Evolutionary conservation across 176 grass and related monocot genomes (phyloP), one percentile per base, ranked within the genome.

Genomic region (Sorghum bicolor): DNA sequence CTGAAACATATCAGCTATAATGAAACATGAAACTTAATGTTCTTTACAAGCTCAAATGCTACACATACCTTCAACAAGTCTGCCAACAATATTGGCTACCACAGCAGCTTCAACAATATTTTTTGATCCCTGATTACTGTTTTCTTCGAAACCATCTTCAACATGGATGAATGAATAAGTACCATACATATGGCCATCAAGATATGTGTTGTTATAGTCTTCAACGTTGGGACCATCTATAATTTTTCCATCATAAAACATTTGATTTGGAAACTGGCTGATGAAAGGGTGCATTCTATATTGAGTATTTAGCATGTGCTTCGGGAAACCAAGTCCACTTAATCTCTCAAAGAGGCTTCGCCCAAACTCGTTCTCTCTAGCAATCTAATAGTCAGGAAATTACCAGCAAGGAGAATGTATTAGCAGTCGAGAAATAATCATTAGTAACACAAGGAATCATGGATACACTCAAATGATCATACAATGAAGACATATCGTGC

Each of bases 241-340:
- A 76, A 88, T 73, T 63, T 77, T 32, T 5, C 12, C 25, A 12
- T 26, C 14, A 28, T 94, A 94, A 36, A 94, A 91, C 0, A 40
- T 83, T 16, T 1, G 5, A 71, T 84, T 90, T 37, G 88, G 79
- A 75, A 94, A 91, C 4, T 31, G 19, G 52, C 68, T 87, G 26
- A 94, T 94, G 4, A 0, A 83, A 39, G 92, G 88, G 10, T 91
- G 86, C 88, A 91, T 91, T 45, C 92, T 85, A 61, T 94, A 91
- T 79, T 94, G 89, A 20, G 78, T 25, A 77, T 89, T 10, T 13
- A 91, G 22, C 17, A 91, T 31, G 19, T 84, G 64, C 55, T 89
- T 91, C 2, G 2, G 47, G 11, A 69, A 74, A 39, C 76, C 86
- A 31, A 75, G 71, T 75, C 17, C 44, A 71, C 33, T 15, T 9